Conservation (phyloP, 768 basidiomycete genomes). For the Lactifluus volemus region DNA sequence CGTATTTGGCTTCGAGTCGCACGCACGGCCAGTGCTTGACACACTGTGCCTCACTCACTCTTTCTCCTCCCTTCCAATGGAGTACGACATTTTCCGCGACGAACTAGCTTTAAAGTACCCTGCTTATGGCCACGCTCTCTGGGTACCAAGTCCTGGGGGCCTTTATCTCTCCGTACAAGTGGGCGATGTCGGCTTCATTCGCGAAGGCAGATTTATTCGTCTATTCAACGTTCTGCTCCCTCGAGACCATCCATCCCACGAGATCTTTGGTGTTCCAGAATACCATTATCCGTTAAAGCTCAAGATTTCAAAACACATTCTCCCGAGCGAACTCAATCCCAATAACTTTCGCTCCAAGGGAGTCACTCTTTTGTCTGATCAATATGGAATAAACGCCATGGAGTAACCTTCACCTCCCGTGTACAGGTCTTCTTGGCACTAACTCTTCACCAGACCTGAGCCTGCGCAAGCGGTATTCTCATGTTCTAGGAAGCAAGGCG, state of each 20-base stretch:
- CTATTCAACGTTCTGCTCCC: neutral
- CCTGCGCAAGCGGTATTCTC: neutral
- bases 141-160: neutral
- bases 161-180: neutral
- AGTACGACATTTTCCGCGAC: neutral
- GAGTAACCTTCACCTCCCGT: neutral
- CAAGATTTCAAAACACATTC: neutral
- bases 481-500: neutral
- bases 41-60: too few species aligned
- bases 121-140: neutral
- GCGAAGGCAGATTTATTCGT: neutral
- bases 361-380: neutral
- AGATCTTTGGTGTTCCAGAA: neutral
- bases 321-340: neutral
- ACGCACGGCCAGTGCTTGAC: too few species aligned
- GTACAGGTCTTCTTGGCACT: neutral
- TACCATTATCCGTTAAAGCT: neutral
- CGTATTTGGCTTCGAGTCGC: too few species aligned
- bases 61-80: neutral
- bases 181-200: neutral
- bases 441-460: neutral
- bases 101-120: neutral
- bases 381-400: neutral
- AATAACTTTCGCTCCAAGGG: neutral
- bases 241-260: neutral